Conservation (phyloP, 768 basidiomycete species). For the Inosperma sp. region DNA sequence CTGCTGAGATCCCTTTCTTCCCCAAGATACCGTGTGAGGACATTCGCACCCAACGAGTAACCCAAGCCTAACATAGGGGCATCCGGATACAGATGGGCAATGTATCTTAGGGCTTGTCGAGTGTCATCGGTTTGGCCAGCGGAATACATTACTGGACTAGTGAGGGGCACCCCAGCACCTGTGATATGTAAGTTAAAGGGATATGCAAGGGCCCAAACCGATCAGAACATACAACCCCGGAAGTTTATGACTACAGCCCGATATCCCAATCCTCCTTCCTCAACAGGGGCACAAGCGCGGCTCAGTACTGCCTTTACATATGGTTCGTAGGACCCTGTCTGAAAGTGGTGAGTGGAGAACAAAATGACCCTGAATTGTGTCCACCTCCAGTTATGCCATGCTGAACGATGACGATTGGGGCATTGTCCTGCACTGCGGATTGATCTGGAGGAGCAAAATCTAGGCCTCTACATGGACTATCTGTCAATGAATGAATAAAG, state of each 20-base stretch:
- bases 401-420: conserved; percentile 53
- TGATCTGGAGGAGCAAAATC: conserved; percentile 55
- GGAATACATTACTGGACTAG: conserved; percentile 78
- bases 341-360: conserved; percentile 8
- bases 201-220: conserved; percentile 4
- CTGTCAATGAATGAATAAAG: conserved; percentile 4
- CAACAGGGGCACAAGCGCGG: conserved; percentile 62
- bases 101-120: conserved; percentile 72
- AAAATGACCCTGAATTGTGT: background rate
- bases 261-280: conserved; percentile 85
- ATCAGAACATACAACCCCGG: conserved; percentile 68
- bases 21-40: conserved; percentile 83
- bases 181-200: conserved; percentile 16
- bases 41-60: conserved; percentile 92
- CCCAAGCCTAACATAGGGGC: conserved; percentile 85
- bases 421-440: conserved; percentile 33
- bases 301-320: conserved; percentile 83
- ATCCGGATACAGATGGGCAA: conserved; percentile 64
- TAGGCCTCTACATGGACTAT: conserved; percentile 43
- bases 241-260: conserved; percentile 89
- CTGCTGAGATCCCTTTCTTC: conserved; percentile 69
- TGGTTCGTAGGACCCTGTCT: conserved; percentile 77
- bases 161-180: conserved; percentile 86
- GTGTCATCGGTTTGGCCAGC: conserved; percentile 90
- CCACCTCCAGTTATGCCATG: conserved; percentile 54